Evolutionary conservation across 2,329 filamentous ascomycete genomes (phyloP).

Genomic region (Knoxdaviesia proteae): DNA sequence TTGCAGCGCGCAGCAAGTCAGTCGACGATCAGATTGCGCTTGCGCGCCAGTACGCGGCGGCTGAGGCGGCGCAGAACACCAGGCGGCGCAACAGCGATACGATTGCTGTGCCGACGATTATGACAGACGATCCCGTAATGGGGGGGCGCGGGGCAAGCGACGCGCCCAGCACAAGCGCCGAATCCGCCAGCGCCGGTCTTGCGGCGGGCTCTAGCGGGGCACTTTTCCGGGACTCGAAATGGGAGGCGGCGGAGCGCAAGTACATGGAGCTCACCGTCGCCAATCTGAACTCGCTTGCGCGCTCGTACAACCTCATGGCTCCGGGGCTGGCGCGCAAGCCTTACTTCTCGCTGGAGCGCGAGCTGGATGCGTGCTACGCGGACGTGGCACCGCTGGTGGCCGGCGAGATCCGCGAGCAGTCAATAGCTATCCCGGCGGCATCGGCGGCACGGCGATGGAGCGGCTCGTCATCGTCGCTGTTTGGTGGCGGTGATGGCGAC

Average conservation of each 20-base stretch:
- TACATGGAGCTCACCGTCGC: slow-evolving; percentile 61
- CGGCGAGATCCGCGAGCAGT: slow-evolving; percentile 49
- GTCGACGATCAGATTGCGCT: slow-evolving; percentile 50
- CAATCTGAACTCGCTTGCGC: slow-evolving; percentile 58
- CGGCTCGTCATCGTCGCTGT: slow-evolving; percentile 6
- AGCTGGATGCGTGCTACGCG: slow-evolving; percentile 62
- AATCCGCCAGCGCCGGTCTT: slow-evolving; percentile 2
- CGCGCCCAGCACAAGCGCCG: slow-evolving; percentile 2
- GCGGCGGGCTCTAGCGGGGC: background rate
- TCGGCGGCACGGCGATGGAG: slow-evolving; percentile 14
- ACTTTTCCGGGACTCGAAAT: slow-evolving; percentile 60
- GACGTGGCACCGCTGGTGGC: slow-evolving; percentile 66
- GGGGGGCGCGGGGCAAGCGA: slow-evolving; percentile 12
- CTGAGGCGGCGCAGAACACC: slow-evolving; percentile 30
- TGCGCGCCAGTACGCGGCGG: slow-evolving; percentile 54
- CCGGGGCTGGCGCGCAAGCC: slow-evolving; percentile 83
- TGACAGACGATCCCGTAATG: slow-evolving; percentile 27
- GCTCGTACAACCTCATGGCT: slow-evolving; percentile 89
- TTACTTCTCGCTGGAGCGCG: slow-evolving; percentile 67
- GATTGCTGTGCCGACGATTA: slow-evolving; percentile 23
- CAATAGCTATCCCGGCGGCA: slow-evolving; percentile 17
- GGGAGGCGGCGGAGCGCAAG: slow-evolving; percentile 49
- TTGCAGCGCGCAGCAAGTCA: slow-evolving; percentile 56
- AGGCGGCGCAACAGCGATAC: slow-evolving; percentile 13
- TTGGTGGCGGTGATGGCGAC: slow-evolving; percentile 22